Evolutionary conservation across 352 stramenopile genomes (phyloP), one percentile per base, ranked within the genome.

Genomic region (Phytophthora pini): DNA sequence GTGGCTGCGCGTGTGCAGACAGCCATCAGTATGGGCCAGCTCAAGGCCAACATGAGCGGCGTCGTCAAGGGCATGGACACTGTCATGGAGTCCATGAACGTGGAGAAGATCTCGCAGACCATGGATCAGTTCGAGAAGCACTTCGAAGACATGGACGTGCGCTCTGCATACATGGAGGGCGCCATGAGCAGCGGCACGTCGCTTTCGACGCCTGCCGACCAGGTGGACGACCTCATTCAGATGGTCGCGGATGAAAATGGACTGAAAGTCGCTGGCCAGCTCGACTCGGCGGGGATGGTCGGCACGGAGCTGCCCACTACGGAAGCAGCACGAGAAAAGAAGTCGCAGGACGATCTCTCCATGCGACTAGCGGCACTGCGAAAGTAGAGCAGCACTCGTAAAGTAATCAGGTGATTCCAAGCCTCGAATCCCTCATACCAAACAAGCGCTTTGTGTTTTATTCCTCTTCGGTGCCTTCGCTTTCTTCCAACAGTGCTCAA

Each of bases 61-160:
- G 96, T 99, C 9, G 95, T 99, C 32, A 97, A 94, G 63, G 97
- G 97, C 39, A 99, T 99, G 97, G 90, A 97, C 74, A 98, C 89
- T 41, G 94, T 97, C 31, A 92, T 99, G 79, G 90, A 94, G 51
- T 93, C 84, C 10, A 99, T 99, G 97, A 96, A 99, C 74, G 89
- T 98, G 31, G 95, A 99, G 69, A 97, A 98, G 80, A 98, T 99
- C 59, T 96, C 88, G 52, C 82, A 95, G 60, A 97, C 93, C 4
- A 99, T 99, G 96, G 97, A 99, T 64, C 94, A 99, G 76, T 99
- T 99, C 72, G 97, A 99, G 75, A 88, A 97, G 71, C 97, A 99
- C 80, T 99, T 99, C 83, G 97, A 99, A 71, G 95, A 99, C 78
- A 94, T 99, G 78, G 98, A 99, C 79, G 97, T 99, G 38, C 97